Evolutionary conservation across 148 eudicot species (phyloP).

Genomic region (Euryodendron excelsum): DNA sequence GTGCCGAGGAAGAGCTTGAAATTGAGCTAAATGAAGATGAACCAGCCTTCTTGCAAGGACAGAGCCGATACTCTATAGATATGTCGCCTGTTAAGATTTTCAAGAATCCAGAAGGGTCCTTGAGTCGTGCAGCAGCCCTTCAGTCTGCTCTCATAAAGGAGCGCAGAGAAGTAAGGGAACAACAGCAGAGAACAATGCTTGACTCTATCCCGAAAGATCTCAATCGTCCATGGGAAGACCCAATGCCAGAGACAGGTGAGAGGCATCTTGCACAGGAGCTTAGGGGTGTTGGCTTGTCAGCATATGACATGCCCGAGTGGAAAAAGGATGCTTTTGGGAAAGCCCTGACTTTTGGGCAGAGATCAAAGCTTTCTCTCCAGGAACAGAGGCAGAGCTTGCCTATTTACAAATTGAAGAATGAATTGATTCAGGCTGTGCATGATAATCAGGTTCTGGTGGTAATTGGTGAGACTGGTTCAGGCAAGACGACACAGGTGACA

Average conservation of each 20-base stretch:
- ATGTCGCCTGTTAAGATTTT: slow-evolving; percentile 93
- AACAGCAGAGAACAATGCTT: slow-evolving; percentile 81
- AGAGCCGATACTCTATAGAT: slow-evolving; percentile 67
- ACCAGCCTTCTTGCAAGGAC: slow-evolving; percentile 78
- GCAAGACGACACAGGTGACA: slow-evolving; percentile 93
- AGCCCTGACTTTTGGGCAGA: slow-evolving; percentile 86
- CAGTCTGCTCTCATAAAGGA: slow-evolving; percentile 85
- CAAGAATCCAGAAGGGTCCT: slow-evolving; percentile 88
- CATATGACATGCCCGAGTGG: slow-evolving; percentile 98
- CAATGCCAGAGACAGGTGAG: slow-evolving; percentile 96
- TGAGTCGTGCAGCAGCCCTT: slow-evolving; percentile 91
- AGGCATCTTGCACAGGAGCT: slow-evolving; percentile 97
- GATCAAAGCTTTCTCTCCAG: slow-evolving; percentile 80
- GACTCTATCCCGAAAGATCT: slow-evolving; percentile 95
- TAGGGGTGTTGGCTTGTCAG: slow-evolving; percentile 91
- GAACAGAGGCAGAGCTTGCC: slow-evolving; percentile 96
- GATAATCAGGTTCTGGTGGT: slow-evolving; percentile 92
- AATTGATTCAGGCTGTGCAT: slow-evolving; percentile 73
- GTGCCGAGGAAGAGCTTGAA: slow-evolving; percentile 86
- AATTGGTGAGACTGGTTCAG: slow-evolving; percentile 95
- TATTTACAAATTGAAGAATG: slow-evolving; percentile 77
- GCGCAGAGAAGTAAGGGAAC: slow-evolving; percentile 86
- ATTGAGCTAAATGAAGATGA: slow-evolving; percentile 87
- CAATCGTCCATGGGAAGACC: slow-evolving; percentile 99
- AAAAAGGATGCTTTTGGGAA: slow-evolving; percentile 92